Evolutionary conservation across 2,329 filamentous ascomycete genomes (phyloP).

Genomic region (Beauveria medogensis): DNA sequence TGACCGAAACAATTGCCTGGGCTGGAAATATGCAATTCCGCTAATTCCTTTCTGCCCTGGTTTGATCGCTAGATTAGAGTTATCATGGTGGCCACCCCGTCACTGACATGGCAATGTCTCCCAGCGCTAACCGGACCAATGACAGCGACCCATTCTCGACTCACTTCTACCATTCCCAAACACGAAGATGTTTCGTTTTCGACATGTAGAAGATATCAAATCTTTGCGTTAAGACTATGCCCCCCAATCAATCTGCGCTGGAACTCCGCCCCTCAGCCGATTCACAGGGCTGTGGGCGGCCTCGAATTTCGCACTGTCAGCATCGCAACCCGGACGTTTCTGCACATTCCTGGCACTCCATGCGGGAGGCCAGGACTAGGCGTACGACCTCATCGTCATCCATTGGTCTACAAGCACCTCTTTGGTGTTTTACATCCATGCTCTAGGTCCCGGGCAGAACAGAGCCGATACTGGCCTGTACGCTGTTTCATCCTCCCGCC

Average conservation of each 20-base stretch:
- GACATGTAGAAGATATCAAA: background rate
- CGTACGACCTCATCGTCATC: background rate
- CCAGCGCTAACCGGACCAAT: constrained; percentile 2
- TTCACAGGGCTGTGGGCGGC: background rate
- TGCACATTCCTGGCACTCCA: background rate
- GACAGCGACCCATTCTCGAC: background rate
- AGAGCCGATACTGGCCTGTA: background rate
- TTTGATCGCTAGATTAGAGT: too few species aligned
- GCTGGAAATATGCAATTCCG: too few species aligned
- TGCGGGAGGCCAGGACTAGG: background rate
- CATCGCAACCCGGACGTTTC: background rate
- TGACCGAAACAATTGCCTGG: background rate
- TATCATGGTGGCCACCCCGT: too few species aligned
- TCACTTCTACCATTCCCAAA: background rate
- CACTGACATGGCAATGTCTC: background rate
- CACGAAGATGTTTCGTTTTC: constrained; percentile 6
- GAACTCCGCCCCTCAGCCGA: background rate
- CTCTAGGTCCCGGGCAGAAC: background rate
- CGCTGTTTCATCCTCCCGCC: background rate
- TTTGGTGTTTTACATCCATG: background rate
- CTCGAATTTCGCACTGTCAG: background rate
- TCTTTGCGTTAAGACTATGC: background rate
- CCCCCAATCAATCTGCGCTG: background rate
- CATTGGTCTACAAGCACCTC: background rate
- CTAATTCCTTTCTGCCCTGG: too few species aligned